Conservation (phyloP, 2,329 filamentous ascomycete species). For the Penicillium sp. region DNA sequence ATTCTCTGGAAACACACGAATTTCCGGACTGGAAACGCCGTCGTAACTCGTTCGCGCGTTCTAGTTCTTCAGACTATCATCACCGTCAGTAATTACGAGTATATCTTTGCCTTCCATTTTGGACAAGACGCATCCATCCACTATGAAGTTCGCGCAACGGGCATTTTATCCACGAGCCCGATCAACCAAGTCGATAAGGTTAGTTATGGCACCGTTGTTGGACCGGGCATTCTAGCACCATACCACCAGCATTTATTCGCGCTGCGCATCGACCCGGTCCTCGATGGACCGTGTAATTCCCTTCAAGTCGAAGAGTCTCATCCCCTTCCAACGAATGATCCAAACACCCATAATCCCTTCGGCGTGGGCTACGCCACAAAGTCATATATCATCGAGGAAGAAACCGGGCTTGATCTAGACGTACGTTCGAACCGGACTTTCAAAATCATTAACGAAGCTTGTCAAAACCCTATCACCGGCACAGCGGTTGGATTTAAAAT, state of each 20-base stretch:
- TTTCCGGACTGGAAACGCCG: constrained; percentile 32
- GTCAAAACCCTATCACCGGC: constrained; percentile 48
- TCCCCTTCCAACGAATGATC: constrained; percentile 49
- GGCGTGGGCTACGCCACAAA: constrained; percentile 47
- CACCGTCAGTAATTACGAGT: constrained; percentile 43
- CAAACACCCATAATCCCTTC: constrained; percentile 43
- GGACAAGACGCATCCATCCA: constrained; percentile 38
- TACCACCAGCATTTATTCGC: constrained; percentile 95
- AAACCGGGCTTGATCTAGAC: constrained; percentile 42
- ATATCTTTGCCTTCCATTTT: constrained; percentile 43
- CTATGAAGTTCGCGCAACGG: constrained; percentile 43
- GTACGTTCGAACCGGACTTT: constrained; percentile 43
- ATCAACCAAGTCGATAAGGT: constrained; percentile 33
- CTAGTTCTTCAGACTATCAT: constrained; percentile 39
- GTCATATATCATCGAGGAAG: constrained; percentile 39
- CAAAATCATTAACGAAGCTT: constrained; percentile 52
- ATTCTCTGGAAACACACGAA: constrained; percentile 42
- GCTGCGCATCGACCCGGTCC: constrained; percentile 74
- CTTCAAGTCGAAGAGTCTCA: constrained; percentile 48
- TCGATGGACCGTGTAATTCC: constrained; percentile 77
- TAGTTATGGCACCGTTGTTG: constrained; percentile 38
- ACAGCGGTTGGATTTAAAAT: constrained; percentile 52
- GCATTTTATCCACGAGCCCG: constrained; percentile 42
- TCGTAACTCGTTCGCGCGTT: constrained; percentile 30
- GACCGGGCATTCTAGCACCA: constrained; percentile 50